phyloP scores from a whole-genome alignment of 345 rosid species.

The Acer yangbiense region DNA sequence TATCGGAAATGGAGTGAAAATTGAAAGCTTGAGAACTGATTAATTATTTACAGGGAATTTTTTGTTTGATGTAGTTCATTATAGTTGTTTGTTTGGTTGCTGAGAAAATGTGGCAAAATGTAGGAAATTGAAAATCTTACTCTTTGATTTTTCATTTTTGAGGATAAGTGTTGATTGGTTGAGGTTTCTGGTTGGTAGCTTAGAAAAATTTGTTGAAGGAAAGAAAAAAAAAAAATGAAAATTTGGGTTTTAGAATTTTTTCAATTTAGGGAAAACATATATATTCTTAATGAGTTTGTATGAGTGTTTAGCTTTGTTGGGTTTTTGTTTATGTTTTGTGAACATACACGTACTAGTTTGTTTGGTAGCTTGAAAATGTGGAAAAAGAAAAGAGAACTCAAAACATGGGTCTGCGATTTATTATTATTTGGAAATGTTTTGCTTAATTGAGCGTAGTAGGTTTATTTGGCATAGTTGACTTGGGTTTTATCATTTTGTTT shows the following conservation, averaged over 20 bases:
- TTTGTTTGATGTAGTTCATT: constrained; percentile 4
- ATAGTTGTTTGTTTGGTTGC: constrained; percentile 19
- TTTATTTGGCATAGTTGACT: not conserved
- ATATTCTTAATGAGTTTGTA: not conserved
- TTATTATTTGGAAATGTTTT: not conserved
- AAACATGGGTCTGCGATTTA: not conserved
- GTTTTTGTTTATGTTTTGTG: not conserved
- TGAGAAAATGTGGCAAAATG: constrained; percentile 12
- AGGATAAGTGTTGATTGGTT: not conserved
- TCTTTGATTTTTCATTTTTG: not conserved
- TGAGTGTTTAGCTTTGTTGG: not conserved
- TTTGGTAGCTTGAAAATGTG: not conserved
- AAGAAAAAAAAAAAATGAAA: not conserved
- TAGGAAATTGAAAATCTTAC: not conserved
- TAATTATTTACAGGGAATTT: not conserved
- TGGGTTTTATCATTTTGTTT: constrained; percentile 1
- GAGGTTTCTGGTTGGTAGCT: not conserved
- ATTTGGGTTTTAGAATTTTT: not conserved
- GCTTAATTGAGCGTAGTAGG: not conserved
- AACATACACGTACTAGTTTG: not conserved
- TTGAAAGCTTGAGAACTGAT: not conserved
- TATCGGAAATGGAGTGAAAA: constrained; percentile 5
- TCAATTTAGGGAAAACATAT: not conserved
- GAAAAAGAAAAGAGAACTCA: not conserved
- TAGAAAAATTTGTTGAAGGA: not conserved